phyloP scores from a whole-genome alignment of 2,329 filamentous ascomycete genomes.

The Pestalotiopsis sp. region DNA sequence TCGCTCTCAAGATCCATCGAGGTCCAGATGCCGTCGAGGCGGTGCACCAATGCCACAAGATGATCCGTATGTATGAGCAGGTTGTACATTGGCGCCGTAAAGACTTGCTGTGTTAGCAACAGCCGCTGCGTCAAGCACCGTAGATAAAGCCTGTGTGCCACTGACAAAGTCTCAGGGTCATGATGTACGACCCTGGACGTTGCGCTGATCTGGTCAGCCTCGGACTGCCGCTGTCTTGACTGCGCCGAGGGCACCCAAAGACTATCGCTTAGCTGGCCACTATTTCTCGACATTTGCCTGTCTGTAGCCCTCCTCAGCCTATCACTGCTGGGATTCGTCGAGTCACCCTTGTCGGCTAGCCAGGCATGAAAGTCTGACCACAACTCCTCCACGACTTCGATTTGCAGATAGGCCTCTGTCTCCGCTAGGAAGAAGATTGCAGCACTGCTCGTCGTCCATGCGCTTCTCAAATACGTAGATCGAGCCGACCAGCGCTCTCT shows the following conservation, averaged over 20 bases:
- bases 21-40: constrained; percentile 75
- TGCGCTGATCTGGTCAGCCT: not conserved
- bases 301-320: not conserved
- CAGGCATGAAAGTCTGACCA: constrained; percentile 81
- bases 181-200: constrained; percentile 42
- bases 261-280: not conserved
- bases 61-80: constrained; percentile 78
- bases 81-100: constrained; percentile 65
- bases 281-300: not conserved
- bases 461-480: constrained; percentile 69
- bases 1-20: constrained; percentile 81
- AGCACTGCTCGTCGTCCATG: constrained; percentile 89
- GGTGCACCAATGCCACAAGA: constrained; percentile 74
- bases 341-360: constrained; percentile 53
- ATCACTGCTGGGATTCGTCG: not conserved
- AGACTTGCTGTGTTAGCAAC: constrained; percentile 64
- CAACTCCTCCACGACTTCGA: constrained; percentile 79
- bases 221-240: not conserved
- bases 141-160: constrained; percentile 79
- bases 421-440: constrained; percentile 89
- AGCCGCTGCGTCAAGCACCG: constrained; percentile 66
- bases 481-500: constrained; percentile 66
- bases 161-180: constrained; percentile 83
- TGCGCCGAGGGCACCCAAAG: constrained; percentile 11
- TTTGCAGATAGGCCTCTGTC: constrained; percentile 85